These are phyloP conservation scores for Mortierella hygrophila DNA, from an alignment of 192 early-diverging fungal species.

Conservation along the genomic window DNA sequence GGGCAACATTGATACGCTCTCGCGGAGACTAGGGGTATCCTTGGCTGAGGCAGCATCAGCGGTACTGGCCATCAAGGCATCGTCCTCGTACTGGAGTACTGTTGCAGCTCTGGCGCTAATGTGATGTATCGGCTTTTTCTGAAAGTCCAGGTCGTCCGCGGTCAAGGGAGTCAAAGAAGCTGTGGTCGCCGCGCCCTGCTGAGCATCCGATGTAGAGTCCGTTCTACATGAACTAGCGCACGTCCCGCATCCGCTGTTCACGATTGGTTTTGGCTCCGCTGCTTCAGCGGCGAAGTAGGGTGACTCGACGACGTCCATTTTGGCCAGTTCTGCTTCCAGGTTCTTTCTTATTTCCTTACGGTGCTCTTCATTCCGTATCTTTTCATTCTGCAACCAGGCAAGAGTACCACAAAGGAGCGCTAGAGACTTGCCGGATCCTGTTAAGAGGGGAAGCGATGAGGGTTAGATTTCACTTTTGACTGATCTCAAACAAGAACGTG, in stretches of 20 bases:
- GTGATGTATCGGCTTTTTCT: neutral
- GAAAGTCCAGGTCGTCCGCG: constrained; percentile 8
- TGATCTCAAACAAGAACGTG: neutral
- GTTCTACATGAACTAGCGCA: constrained; percentile 5
- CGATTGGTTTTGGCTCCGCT: neutral
- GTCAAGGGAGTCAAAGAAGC: neutral
- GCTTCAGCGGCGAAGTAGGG: constrained; percentile 6
- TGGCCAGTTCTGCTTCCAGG: neutral
- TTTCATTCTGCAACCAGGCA: constrained; percentile 70
- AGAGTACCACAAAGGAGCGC: constrained; percentile 77
- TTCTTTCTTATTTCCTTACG: neutral
- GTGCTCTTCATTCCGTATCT: neutral
- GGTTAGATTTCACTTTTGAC: neutral
- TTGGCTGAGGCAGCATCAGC: neutral
- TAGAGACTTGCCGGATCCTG: constrained; percentile 85
- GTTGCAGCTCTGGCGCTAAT: constrained; percentile 1
- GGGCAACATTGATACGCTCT: constrained; percentile 10
- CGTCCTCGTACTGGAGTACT: neutral
- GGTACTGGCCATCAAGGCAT: neutral
- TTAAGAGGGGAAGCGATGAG: neutral
- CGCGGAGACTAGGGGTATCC: neutral
- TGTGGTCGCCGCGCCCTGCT: neutral
- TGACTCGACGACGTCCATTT: constrained; percentile 9
- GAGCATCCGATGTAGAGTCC: neutral
- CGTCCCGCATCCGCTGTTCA: neutral